These are phyloP conservation scores for Quercus bicolor DNA, from an alignment of 306 rosid genomes.

Conservation along the genomic window DNA sequence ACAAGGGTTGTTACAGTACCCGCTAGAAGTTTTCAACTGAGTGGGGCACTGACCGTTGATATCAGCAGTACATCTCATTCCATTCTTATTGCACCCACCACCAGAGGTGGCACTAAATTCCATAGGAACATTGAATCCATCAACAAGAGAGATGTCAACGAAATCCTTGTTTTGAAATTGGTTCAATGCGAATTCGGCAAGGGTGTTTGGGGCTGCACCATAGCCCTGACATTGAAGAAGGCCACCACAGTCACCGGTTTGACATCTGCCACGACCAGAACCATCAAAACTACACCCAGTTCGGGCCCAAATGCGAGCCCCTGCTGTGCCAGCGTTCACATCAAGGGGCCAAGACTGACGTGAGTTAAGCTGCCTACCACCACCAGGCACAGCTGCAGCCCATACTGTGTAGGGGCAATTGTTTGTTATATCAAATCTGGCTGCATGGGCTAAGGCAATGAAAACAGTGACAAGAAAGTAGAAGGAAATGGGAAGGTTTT, in stretches of 20 bases:
- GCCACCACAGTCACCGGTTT: conserved; percentile 45
- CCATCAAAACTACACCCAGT: conserved; percentile 62
- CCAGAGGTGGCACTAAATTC: too few species aligned
- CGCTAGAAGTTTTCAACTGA: too few species aligned
- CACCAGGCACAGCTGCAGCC: too few species aligned
- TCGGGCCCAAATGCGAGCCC: conserved; percentile 69
- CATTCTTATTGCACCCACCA: too few species aligned
- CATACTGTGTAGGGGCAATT: too few species aligned
- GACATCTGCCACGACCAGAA: conserved; percentile 42
- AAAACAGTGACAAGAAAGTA: conserved; percentile 16
- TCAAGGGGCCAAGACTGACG: conserved; percentile 36
- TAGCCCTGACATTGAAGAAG: conserved; percentile 20
- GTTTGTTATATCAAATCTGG: too few species aligned
- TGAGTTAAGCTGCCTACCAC: too few species aligned
- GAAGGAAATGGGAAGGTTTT: background rate
- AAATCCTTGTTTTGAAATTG: conserved; percentile 39
- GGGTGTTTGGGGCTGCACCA: conserved; percentile 54
- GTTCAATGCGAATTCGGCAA: conserved; percentile 51
- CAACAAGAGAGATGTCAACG: conserved; percentile 19
- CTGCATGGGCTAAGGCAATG: background rate
- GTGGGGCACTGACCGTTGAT: too few species aligned
- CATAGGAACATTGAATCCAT: too few species aligned
- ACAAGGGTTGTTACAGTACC: too few species aligned
- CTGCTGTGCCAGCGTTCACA: conserved; percentile 23
- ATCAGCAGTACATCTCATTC: too few species aligned